Conservation (phyloP, 208 protist genomes). For the Crithidia expoeki region DNA sequence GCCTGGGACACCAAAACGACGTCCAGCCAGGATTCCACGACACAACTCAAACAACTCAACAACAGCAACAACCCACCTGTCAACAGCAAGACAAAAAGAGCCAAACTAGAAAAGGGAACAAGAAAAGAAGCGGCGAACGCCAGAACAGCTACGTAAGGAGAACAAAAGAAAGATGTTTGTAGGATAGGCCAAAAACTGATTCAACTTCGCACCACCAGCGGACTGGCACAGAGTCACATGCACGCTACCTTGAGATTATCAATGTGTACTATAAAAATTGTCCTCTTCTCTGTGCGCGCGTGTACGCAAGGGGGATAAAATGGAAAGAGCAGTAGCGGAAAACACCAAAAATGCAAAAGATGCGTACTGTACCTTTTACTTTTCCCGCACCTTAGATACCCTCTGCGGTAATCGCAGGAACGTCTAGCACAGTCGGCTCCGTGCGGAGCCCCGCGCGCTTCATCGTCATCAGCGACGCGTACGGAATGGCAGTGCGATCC, state of each 20-base stretch:
- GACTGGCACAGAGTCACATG: neutral
- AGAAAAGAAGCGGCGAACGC: constrained; percentile 1
- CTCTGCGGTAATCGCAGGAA: constrained; percentile 89
- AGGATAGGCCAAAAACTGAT: too few relatives aligned
- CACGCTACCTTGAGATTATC: too few relatives aligned
- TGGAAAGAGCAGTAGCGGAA: constrained; percentile 6
- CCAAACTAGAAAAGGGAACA: constrained; percentile 29
- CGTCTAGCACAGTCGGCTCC: constrained; percentile 76
- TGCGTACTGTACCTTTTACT: constrained; percentile 1
- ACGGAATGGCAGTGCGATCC: constrained; percentile 87
- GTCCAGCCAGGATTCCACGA: constrained; percentile 8
- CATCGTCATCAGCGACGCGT: constrained; percentile 85
- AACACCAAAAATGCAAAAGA: too few relatives aligned
- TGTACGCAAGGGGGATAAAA: too few relatives aligned
- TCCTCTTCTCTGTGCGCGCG: too few relatives aligned
- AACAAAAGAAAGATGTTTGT: too few relatives aligned
- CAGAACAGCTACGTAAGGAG: too few relatives aligned
- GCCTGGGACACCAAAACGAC: too few relatives aligned
- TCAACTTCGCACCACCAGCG: too few relatives aligned
- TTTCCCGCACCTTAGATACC: constrained; percentile 61
- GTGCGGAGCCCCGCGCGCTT: constrained; percentile 72
- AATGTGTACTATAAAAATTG: too few relatives aligned
- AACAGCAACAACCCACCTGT: neutral
- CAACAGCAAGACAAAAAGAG: constrained; percentile 3
- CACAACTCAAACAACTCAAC: neutral